Conservation (phyloP, 2,329 filamentous ascomycete genomes). For the Coniochaeta hoffmannii region DNA sequence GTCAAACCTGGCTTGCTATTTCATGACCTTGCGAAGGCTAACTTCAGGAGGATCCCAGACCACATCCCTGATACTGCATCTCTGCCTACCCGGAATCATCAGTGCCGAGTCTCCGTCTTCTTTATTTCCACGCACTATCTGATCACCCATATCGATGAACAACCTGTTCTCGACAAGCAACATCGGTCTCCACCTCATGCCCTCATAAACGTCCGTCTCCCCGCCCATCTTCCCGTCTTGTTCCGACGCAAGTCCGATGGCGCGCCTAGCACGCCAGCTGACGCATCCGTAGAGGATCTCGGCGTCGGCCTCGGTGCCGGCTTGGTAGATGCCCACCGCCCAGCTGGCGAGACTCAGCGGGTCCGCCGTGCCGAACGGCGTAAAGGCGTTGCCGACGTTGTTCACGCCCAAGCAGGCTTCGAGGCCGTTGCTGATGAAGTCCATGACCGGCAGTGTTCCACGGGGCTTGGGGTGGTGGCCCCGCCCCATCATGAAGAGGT, state of each 20-base stretch:
- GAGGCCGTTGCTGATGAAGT: slow-evolving; percentile 30
- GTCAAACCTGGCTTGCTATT: no score
- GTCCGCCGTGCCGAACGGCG: slow-evolving; percentile 54
- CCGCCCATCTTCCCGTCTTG: slow-evolving; percentile 26
- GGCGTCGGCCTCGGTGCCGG: slow-evolving; percentile 52
- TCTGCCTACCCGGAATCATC: slow-evolving; percentile 18
- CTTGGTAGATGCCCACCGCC: slow-evolving; percentile 60
- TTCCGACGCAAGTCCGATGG: slow-evolving; percentile 20
- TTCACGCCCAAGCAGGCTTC: slow-evolving; percentile 46
- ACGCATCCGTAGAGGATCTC: slow-evolving; percentile 42
- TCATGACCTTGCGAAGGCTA: slow-evolving; percentile 4
- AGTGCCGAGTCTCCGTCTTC: slow-evolving; percentile 9
- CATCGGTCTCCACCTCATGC: slow-evolving; percentile 11
- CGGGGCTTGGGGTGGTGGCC: neutral
- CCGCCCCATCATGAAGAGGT: slow-evolving; percentile 63
- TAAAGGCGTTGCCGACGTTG: slow-evolving; percentile 61
- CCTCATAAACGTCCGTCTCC: neutral
- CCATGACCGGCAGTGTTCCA: neutral
- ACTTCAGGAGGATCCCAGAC: slow-evolving; percentile 30
- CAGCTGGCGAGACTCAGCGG: slow-evolving; percentile 56
- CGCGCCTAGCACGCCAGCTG: neutral
- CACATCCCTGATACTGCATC: slow-evolving; percentile 24
- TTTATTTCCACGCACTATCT: no score
- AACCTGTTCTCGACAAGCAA: slow-evolving; percentile 19
- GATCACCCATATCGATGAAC: no score